Evolutionary conservation across 768 basidiomycete species (phyloP).

Genomic region (Leccinum uliginosum): DNA sequence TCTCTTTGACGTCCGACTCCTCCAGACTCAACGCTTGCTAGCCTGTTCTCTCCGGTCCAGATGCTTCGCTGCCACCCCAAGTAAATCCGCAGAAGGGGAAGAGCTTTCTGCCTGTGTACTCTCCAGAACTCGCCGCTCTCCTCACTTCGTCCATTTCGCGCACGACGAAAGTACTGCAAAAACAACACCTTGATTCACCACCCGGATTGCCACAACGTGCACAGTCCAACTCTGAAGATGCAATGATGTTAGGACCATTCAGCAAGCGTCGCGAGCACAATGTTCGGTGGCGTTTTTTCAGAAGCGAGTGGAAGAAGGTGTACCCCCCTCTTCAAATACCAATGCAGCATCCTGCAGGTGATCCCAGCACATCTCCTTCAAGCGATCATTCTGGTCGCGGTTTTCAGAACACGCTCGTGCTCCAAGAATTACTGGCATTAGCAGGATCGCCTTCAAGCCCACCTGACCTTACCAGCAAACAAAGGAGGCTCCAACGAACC

Average conservation of each 20-base stretch:
- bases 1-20: not conserved
- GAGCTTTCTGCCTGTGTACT: constrained; percentile 62
- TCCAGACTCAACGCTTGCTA: constrained; percentile 25
- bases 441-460: constrained; percentile 32
- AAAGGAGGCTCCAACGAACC: not conserved
- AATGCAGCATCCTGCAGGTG: constrained; percentile 15
- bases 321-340: constrained; percentile 55
- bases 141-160: constrained; percentile 50
- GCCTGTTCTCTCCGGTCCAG: constrained; percentile 54
- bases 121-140: constrained; percentile 57
- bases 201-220: constrained; percentile 55
- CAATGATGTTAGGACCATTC: constrained; percentile 55
- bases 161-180: constrained; percentile 41
- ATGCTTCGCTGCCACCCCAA: constrained; percentile 35
- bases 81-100: constrained; percentile 50
- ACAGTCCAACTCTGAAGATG: constrained; percentile 54
- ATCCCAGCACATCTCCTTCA: constrained; percentile 9
- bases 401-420: constrained; percentile 40
- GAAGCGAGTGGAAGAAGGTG: constrained; percentile 48
- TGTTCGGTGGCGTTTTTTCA: constrained; percentile 64
- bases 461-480: constrained; percentile 31
- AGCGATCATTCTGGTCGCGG: constrained; percentile 22
- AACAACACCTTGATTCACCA: constrained; percentile 42
- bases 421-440: constrained; percentile 44
- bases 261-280: constrained; percentile 76